Conservation (phyloP, 352 stramenopile species). For the Phytophthora citrophthora region DNA sequence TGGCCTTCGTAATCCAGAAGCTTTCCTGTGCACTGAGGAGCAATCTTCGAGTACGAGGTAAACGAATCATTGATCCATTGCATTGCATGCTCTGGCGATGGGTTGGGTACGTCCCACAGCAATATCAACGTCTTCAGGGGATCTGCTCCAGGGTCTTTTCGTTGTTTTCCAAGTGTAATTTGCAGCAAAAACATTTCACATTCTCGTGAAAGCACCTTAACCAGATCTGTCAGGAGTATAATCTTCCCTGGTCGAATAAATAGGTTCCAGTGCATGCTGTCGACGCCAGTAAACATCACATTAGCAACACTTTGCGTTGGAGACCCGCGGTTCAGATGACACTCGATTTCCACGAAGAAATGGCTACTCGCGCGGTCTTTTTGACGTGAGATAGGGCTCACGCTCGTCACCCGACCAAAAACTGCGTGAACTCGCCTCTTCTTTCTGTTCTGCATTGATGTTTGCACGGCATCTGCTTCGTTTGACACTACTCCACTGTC, state of each 20-base stretch:
- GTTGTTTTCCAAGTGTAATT: slow-evolving; percentile 25
- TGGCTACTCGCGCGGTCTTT: slow-evolving; percentile 44
- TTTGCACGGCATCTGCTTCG: not conserved
- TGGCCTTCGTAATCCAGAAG: slow-evolving; percentile 42
- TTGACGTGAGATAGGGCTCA: slow-evolving; percentile 67
- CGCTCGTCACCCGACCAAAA: slow-evolving; percentile 51
- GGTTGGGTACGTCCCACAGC: slow-evolving; percentile 23
- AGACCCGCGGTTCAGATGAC: not conserved
- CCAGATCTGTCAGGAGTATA: slow-evolving; percentile 63
- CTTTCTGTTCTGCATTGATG: slow-evolving; percentile 36
- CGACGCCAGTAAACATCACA: slow-evolving; percentile 54
- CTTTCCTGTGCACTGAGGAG: slow-evolving; percentile 23
- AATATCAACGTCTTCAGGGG: slow-evolving; percentile 32
- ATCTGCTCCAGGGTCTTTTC: not conserved
- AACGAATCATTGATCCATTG: slow-evolving; percentile 15
- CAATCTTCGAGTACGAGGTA: slow-evolving; percentile 10
- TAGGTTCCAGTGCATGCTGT: slow-evolving; percentile 45
- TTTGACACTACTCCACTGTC: not conserved
- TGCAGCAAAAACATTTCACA: slow-evolving; percentile 71
- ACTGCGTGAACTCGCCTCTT: slow-evolving; percentile 43
- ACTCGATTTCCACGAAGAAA: slow-evolving; percentile 75
- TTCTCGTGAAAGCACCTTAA: slow-evolving; percentile 71
- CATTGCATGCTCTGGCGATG: not conserved
- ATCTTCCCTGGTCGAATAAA: slow-evolving; percentile 53
- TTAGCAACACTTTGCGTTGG: slow-evolving; percentile 45